phyloP scores from a whole-genome alignment of 1,284 basidiomycete species.

The Phenoliferia sp. region DNA sequence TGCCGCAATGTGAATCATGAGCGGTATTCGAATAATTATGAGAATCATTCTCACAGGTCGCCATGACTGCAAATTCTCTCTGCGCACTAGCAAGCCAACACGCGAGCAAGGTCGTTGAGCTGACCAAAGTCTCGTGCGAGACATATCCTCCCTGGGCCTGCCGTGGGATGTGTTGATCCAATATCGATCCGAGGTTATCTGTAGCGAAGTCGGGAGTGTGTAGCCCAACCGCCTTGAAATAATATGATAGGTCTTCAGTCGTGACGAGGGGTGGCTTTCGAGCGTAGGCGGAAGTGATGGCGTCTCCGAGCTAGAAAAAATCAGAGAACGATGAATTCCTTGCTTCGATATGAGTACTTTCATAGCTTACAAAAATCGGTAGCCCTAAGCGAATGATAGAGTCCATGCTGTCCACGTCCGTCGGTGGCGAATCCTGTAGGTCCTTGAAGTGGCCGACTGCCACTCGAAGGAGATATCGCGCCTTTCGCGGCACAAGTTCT shows the following conservation, averaged over 20 bases:
- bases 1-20: not conserved
- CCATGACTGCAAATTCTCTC: not conserved
- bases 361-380: constrained; percentile 6
- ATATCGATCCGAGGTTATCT: not conserved
- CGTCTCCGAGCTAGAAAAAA: constrained; percentile 9
- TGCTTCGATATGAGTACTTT: not conserved
- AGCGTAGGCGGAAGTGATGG: constrained; percentile 13
- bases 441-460: constrained; percentile 18
- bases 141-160: not conserved
- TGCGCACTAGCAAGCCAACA: constrained; percentile 9
- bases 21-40: not conserved
- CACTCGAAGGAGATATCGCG: constrained; percentile 1
- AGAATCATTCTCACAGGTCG: constrained; percentile 5
- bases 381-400: constrained; percentile 5
- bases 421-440: constrained; percentile 6
- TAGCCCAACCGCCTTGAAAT: constrained; percentile 3
- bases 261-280: constrained; percentile 15
- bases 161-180: not conserved
- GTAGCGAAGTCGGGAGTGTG: not conserved
- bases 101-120: not conserved
- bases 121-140: constrained; percentile 4
- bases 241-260: constrained; percentile 1
- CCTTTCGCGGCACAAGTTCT: constrained; percentile 16
- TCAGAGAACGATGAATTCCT: not conserved
- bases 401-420: not conserved